Percentiles rank a stretch among this genome's conserved stretches.
These are phyloP conservation scores for Trichoderma lentiforme DNA, from an alignment of 2,329 filamentous ascomycete genomes.

Conservation along the genomic window DNA sequence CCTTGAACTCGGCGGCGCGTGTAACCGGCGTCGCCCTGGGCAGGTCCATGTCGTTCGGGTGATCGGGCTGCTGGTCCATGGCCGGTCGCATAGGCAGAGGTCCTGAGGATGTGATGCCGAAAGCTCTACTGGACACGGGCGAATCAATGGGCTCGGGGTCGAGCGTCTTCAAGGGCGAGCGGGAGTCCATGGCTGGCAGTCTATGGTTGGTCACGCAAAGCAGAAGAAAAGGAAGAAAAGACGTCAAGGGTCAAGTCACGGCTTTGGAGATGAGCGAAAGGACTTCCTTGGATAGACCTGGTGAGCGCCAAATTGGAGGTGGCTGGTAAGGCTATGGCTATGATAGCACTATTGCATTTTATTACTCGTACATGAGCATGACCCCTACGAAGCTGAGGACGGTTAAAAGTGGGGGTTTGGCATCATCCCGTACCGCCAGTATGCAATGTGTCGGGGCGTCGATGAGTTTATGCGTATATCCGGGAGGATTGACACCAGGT, in stretches of 20 bases:
- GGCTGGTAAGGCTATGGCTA: slow-evolving; percentile 11
- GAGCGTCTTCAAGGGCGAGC: slow-evolving; percentile 8
- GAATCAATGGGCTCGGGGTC: slow-evolving; percentile 15
- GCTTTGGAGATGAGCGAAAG: background rate
- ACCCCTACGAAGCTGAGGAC: background rate
- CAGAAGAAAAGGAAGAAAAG: no score
- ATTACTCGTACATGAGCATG: background rate
- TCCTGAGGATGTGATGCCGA: background rate
- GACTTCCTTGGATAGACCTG: background rate
- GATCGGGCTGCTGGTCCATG: slow-evolving; percentile 25
- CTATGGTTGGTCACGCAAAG: background rate
- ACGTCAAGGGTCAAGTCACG: background rate
- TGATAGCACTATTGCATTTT: background rate
- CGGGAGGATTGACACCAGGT: background rate
- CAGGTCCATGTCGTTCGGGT: slow-evolving; percentile 23
- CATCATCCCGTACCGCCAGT: slow-evolving; percentile 3
- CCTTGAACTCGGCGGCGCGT: slow-evolving; percentile 17
- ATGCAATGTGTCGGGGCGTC: background rate
- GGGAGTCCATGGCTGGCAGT: slow-evolving; percentile 13
- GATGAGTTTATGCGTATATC: background rate
- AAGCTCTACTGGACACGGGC: slow-evolving; percentile 1
- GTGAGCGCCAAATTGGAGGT: slow-evolving; percentile 11
- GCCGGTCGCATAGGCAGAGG: slow-evolving; percentile 22
- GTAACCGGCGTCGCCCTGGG: slow-evolving; percentile 12
- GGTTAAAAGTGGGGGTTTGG: slow-evolving; percentile 14